Base-by-base conservation (phyloP, 2,329 filamentous ascomycete species). In the Lecanosticta acicola region DNA sequence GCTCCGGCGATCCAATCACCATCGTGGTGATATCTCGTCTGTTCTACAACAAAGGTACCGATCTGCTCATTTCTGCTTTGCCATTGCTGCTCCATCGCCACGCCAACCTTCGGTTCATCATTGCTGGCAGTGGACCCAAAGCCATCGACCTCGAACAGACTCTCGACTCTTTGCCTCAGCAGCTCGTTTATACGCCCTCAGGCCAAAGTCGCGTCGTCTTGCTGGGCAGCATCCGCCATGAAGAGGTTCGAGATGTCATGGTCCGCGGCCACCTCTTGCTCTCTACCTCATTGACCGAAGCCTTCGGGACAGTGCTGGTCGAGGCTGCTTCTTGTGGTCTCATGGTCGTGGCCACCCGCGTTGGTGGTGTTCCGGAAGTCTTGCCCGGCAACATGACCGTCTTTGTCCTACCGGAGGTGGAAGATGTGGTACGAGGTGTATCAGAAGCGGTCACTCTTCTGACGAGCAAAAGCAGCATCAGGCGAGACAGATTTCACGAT, bases 11-110 rank as follows among this genome's bases (percentile, higher is more conserved):
- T 59, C 85, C 82, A 9, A 91, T 98, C 59, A 96, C 89, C 5
- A 96, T 98, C 48, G 88, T 98, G 1, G 91, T 98, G 16, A 94
- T 98, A 51, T 96, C 90, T 7, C 87, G 93, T 16, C 80, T 98
- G 1, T 98, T 97, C 69, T 97, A 97, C 69, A 98, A 98, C 70
- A 98, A 98, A 66, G 93, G 93, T 49, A 97, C 88, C 1, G 94
- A 98, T 65, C 79, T 98, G 0, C 78, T 98, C n/a, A 95, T 95
- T 18, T 93, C 91, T 9, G 88, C 89, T 3, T 94, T 98, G 43
- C 93, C 93, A 0, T 83, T 90, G 39, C 95, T 98, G 43, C 78
- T 97, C 20, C 85, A 88, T 40, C 80, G 83, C 11, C 87, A 98
- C 63, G 85, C 88, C 1, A 94, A 97, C 64, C 93, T 95, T 1